Evolutionary conservation across 257 asterid species (phyloP), one percentile per base, ranked within the genome.

Genomic region (Thymus quinquecostatus): DNA sequence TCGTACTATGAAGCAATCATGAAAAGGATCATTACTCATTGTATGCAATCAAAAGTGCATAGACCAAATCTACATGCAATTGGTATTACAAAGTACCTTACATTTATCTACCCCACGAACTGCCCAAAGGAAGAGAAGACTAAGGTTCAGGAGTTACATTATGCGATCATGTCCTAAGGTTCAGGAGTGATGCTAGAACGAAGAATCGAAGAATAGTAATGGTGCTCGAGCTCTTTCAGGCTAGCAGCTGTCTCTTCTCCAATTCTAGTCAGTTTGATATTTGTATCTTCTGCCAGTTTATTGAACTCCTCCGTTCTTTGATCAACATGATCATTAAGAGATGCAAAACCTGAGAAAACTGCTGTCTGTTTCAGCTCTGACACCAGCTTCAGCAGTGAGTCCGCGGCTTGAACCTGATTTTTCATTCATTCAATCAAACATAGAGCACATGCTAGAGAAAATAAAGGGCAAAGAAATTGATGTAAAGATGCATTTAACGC

Each of bases 351-450:
- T 1, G 98, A 86, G 83, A 92, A 90, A 21, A 92, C 74, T 32
- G 99, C 95, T 0, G 98, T 88, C 81, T 92, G 96, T 74, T 92
- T 95, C 85, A 95, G 77, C 73, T 95, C 98, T 0, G 97, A 92
- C 13, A 95, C 97, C 88, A 92, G 77, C 85, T 95, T 92, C 34
- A 95, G 98, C 85, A 95, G 80, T 11, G 96, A 88, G 45, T 88
- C 97, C 9, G 95, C 90, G 10, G 98, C 92, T 66, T 88, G 96
- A 36, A 92, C 97, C 98, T 92, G 87, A 7, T 82, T 75, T 41
- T 68, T 40, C 29, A 55, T 41, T 69, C 68, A 57, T 68, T 45
- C 64, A 69, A 40, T 50, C 62, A 79, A 48, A 69, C 32, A 27
- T 11, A n/a, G 55, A 36, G 30, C 43, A 36, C 1, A 11, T 0